Conservation (phyloP, 2,329 filamentous ascomycete species). For the Scleromitrula shiraiana region DNA sequence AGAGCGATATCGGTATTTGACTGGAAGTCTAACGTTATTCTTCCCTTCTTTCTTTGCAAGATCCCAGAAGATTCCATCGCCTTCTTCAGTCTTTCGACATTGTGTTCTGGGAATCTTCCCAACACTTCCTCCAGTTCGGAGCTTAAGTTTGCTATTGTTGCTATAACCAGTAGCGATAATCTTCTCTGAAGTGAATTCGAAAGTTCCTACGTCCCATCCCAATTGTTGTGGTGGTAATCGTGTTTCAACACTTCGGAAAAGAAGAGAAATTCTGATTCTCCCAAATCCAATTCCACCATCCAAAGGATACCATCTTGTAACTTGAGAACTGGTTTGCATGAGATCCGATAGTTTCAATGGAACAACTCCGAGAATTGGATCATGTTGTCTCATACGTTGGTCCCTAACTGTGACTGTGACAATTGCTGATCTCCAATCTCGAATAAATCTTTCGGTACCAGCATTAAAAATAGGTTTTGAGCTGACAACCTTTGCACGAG, state of each 20-base stretch:
- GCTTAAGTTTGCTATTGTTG: slow-evolving; percentile 59
- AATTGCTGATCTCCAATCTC: slow-evolving; percentile 85
- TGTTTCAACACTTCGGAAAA: slow-evolving; percentile 86
- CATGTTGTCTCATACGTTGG: slow-evolving; percentile 81
- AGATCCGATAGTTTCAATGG: slow-evolving; percentile 81
- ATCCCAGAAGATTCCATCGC: slow-evolving; percentile 53
- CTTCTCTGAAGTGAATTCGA: slow-evolving; percentile 70
- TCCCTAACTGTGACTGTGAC: slow-evolving; percentile 86
- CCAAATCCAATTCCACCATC: slow-evolving; percentile 92
- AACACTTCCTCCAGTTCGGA: slow-evolving; percentile 79
- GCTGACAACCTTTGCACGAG: slow-evolving; percentile 86
- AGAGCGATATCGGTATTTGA: slow-evolving; percentile 83
- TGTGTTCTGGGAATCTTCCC: slow-evolving; percentile 58
- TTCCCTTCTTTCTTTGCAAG: slow-evolving; percentile 42
- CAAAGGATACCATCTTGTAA: slow-evolving; percentile 86
- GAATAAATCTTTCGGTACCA: slow-evolving; percentile 84
- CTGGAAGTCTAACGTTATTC: slow-evolving; percentile 61
- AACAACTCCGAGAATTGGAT: slow-evolving; percentile 88
- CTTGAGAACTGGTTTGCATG: slow-evolving; percentile 77
- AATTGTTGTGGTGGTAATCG: slow-evolving; percentile 76
- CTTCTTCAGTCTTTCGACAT: slow-evolving; percentile 52
- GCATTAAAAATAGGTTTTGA: slow-evolving; percentile 97
- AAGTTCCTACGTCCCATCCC: slow-evolving; percentile 92
- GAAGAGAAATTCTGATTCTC: slow-evolving; percentile 75
- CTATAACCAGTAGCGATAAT: slow-evolving; percentile 56